Conservation (phyloP, 2,329 filamentous ascomycete genomes). For the Aspergillus versicolor region DNA sequence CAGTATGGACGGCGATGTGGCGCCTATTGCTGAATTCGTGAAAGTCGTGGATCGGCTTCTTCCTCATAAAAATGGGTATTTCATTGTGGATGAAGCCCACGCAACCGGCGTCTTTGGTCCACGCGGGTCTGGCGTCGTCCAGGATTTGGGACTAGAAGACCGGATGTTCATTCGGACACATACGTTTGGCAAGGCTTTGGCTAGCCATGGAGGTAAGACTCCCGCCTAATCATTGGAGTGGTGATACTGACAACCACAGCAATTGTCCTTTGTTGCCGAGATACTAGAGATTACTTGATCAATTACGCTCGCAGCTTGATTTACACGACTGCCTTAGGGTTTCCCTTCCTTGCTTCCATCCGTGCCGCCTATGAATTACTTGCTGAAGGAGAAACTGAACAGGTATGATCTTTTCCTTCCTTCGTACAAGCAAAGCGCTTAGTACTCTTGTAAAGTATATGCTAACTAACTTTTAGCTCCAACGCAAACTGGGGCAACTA, state of each 20-base stretch:
- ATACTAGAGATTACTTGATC: conserved; percentile 64
- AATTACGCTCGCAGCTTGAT: conserved; percentile 76
- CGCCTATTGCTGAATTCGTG: conserved; percentile 62
- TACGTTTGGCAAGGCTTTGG: conserved; percentile 56
- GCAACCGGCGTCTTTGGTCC: conserved; percentile 52
- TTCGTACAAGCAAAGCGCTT: neutral
- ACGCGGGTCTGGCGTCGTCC: conserved; percentile 51
- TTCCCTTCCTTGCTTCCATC: conserved; percentile 61
- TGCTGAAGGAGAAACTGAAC: conserved; percentile 48
- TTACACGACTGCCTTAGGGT: conserved; percentile 69
- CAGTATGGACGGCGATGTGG: conserved; percentile 80
- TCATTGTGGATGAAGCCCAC: conserved; percentile 60
- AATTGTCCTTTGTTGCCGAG: conserved; percentile 61
- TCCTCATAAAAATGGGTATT: conserved; percentile 55
- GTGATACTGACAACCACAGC: conserved; percentile 40
- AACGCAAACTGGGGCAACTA: conserved; percentile 48
- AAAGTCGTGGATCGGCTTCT: conserved; percentile 56
- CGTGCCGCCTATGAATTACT: conserved; percentile 59
- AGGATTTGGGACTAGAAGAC: conserved; percentile 50
- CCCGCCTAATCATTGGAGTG: conserved; percentile 1
- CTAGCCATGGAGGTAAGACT: conserved; percentile 64
- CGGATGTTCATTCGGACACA: conserved; percentile 52
- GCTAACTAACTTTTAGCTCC: conserved; percentile 29
- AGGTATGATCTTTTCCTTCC: conserved; percentile 33
- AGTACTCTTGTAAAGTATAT: too few relatives aligned